Evolutionary conservation across 495 filamentous ascomycete genomes (phyloP), one percentile per base, ranked within the genome.

Genomic region (Penicillium lividum): DNA sequence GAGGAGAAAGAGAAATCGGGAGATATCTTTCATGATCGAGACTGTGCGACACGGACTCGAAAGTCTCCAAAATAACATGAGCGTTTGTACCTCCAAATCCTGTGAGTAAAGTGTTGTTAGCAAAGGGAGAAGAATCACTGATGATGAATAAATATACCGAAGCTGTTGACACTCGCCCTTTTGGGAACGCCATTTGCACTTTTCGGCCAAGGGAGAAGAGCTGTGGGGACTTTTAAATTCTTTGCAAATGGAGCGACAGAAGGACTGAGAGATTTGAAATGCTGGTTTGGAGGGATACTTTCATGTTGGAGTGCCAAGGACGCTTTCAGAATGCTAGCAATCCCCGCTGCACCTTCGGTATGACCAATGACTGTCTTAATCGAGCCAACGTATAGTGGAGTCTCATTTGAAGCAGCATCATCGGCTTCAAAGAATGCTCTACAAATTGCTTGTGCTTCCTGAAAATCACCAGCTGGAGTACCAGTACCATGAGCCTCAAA

Each of bases 241-340:
- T 50, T 16, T 50, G 69, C 78, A 40, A 73, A 82, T 1, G 75
- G 70, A 38, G 65, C 57, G 2, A 86, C 56, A 1, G 29, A 31
- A 0, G 81, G 79, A 44, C 82, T 84, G 1, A 83, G 71, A 0
- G 57, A 61, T 0, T 78, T 54, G 29, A 86, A 75, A 22, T 79
- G 74, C 10, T 85, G 42, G 44, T 86, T 87, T 0, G 85, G 82
- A 0, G 81, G 75, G 7, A 89, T 74, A 0, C 59, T 46, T 8
- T 59, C 56, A 38, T 82, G 67, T 50, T 78, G 71, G 46, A 89
- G 67, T 13, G 76, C 68, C n/a, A 81, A 57, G 3, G 74, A 64
- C 0, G 79, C 77, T 63, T 87, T 86, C 2, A 89, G 53, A 1
- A 88, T 25, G 0, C 80, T 81, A 0, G 86, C 85, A 27, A 88